These are phyloP conservation scores for Lasiodiplodia gonubiensis DNA, from an alignment of 2,329 filamentous ascomycete genomes.

Conservation along the genomic window DNA sequence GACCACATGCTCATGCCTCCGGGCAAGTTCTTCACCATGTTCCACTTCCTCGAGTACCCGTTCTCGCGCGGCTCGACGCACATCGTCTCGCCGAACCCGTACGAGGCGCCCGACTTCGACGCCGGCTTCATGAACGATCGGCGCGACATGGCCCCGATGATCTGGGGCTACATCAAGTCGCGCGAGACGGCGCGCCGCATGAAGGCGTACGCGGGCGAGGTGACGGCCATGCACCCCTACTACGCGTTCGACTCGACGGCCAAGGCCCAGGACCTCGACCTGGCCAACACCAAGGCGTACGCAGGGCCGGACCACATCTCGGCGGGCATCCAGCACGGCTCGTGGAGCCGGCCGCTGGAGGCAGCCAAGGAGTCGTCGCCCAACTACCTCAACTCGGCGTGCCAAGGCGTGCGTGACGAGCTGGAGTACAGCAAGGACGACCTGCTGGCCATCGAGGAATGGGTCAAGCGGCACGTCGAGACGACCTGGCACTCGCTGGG, in stretches of 20 bases:
- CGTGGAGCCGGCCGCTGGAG: conserved; percentile 69
- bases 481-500: conserved; percentile 73
- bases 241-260: conserved; percentile 74
- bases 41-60: conserved; percentile 79
- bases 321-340: conserved; percentile 72
- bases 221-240: conserved; percentile 67
- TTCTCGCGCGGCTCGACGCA: conserved; percentile 76
- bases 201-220: conserved; percentile 78
- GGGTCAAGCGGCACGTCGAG: conserved; percentile 68
- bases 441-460: conserved; percentile 70
- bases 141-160: conserved; percentile 79
- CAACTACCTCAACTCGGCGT: conserved; percentile 67
- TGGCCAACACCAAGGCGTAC: conserved; percentile 76
- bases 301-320: conserved; percentile 74
- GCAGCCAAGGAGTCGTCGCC: conserved; percentile 58
- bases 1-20: conserved; percentile 68
- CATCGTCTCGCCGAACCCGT: conserved; percentile 73
- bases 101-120: conserved; percentile 78
- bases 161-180: conserved; percentile 84
- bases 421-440: conserved; percentile 70
- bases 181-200: conserved; percentile 80
- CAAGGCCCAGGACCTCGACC: conserved; percentile 73
- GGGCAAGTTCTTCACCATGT: conserved; percentile 84
- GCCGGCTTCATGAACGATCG: conserved; percentile 86
- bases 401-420: conserved; percentile 64